Evolutionary conservation across 176 grass and related monocot species (phyloP), one percentile per base, ranked within the genome.

Genomic region (Rhynchospora breviuscula): DNA sequence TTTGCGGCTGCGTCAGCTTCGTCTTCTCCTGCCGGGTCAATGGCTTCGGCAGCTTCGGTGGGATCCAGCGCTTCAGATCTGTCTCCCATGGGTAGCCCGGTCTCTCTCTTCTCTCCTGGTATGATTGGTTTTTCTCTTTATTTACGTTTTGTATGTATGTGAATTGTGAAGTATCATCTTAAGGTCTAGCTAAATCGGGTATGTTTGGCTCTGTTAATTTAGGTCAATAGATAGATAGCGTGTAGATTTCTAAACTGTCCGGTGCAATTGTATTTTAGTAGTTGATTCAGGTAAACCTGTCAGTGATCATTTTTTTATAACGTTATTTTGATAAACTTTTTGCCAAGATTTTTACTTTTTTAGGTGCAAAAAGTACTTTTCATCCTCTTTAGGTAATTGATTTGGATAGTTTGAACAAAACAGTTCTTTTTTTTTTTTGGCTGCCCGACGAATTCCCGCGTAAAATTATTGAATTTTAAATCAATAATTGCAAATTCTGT

Each of bases 51-150:
- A 1, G 81, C 15, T 0, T 45, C 23, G 13, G 47, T 56, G 5
- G 87, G 87, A 59, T 81, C 91, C 64, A 75, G 47, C 59, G 81
- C 87, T 43, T 91, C 90, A 13, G 92, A 94, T 79, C 85, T 87
- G 48, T 89, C 89, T 26, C 90, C 92, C 11, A 14, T 88, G 62
- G 94, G 85, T 56, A 93, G 94, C 53, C 94, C 94, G 0, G 75
- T 91, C 8, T 90, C 94, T 13, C 84, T 97, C 63, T 80, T 93
- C 12, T 86, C 85, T 70, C 87, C 86, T 81, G 91, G 94, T 93
- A 85, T 33, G 61, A 82, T 25, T 67, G 0, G 22, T 26, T 31
- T 22, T 26, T 40, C 35, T 40, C 35, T 40, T 40, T 40, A 1
- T 12, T 63, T 12, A 6, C 45, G 26, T 29, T 35, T 48, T 82